Conservation (phyloP, 2,329 filamentous ascomycete species). For the Calonectria leucothoes region DNA sequence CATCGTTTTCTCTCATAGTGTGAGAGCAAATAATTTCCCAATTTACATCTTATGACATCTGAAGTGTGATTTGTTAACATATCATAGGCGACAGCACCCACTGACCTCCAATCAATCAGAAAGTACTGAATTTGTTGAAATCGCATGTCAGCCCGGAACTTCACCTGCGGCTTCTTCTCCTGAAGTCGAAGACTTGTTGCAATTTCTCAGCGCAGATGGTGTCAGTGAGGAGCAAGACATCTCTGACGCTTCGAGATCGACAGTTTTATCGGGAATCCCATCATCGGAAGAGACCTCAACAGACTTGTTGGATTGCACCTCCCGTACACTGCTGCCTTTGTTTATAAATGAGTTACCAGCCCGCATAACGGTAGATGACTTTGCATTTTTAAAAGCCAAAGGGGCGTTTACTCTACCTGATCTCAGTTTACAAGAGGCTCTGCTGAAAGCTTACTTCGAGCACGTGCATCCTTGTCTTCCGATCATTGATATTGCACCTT, state of each 20-base stretch:
- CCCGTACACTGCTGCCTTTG: conserved; percentile 52
- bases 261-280: not conserved
- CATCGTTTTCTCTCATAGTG: not conserved
- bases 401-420: conserved; percentile 83
- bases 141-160: not conserved
- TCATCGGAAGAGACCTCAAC: not conserved
- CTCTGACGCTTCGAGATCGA: not conserved
- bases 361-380: conserved; percentile 81
- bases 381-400: conserved; percentile 84
- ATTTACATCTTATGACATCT: not conserved
- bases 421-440: conserved; percentile 76
- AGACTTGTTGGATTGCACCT: not conserved
- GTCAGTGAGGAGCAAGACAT: not conserved
- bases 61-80: not conserved
- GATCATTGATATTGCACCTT: conserved; percentile 70
- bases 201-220: not conserved
- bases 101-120: not conserved
- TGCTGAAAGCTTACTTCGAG: conserved; percentile 84
- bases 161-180: not conserved
- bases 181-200: not conserved
- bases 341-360: conserved; percentile 85
- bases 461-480: conserved; percentile 77
- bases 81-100: not conserved
- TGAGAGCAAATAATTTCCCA: not conserved
- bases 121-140: not conserved